Base-by-base conservation (phyloP, 2,329 filamentous ascomycete genomes). In the Paramyrothecium sp. region DNA sequence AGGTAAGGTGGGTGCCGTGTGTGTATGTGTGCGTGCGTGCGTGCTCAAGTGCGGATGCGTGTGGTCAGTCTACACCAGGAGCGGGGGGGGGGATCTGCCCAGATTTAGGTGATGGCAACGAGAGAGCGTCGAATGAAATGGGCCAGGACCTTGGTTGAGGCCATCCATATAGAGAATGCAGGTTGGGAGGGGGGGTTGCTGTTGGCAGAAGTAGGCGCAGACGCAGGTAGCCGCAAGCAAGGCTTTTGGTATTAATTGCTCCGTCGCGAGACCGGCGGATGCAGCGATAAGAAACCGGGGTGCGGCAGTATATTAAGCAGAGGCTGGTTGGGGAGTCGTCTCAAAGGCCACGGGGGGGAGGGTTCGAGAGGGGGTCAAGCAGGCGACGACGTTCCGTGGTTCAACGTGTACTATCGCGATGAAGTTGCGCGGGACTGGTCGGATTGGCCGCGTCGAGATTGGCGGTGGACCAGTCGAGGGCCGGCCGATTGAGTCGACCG, bases 31-130 rank as follows among this genome's bases (percentile, higher is more conserved):
- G 47, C 22, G 47, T 22, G 47, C 22, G 47, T 21, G 47, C 16
- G 47, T 50, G 47, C 10, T 38, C 10, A 10, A 16, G 33, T 38
- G 33, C 33, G 33, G 16, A 48, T 56, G 19, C 30, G 41, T 54
- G 19, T 54, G 33, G 33, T 38, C 33, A 16, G 33, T 38, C 33
- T 8, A 38, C 8, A 38, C 33, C 8, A 38, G 33, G 38, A 23
- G n/a, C n/a, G 20, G n/a, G n/a, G n/a, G 30, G 11, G 46, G 21
- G 4, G 30, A 20, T 16, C 22, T n/a, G 20, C 26, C 54, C 33
- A 53, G 23, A 50, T 34, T 52, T 34, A 34, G 51, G 19, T 26
- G 41, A 41, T 41, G 53, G 59, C 50, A 49, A 53, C 58, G 33
- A 38, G 33, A 16, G 8, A 38, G 16, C 33, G 33, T 16, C 8